A percentile compares a stretch with the other conserved stretches of the same genome.
These are phyloP conservation scores for Hyaloscypha finlandica DNA, from an alignment of 495 filamentous ascomycete species.

Conservation along the genomic window DNA sequence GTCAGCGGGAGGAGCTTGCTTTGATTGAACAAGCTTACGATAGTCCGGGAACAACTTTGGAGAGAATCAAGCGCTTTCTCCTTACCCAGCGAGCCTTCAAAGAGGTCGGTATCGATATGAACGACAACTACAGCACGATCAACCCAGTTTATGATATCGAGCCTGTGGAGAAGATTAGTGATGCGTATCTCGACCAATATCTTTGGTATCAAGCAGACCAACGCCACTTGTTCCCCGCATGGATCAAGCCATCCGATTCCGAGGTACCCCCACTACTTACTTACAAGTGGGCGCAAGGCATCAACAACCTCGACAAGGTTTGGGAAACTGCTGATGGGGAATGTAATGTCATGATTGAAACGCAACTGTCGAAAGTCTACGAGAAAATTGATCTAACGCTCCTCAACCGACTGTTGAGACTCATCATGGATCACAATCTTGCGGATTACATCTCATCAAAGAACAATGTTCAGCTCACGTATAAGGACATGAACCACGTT, in stretches of 20 bases:
- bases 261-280: constrained; percentile 96
- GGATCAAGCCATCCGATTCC: constrained; percentile 99
- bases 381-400: constrained; percentile 99
- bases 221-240: constrained; percentile 94
- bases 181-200: constrained; percentile 98
- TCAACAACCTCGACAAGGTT: constrained; percentile 97
- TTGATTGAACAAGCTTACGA: constrained; percentile 99
- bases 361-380: constrained; percentile 96
- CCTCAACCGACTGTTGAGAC: constrained; percentile 84
- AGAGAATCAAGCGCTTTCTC: constrained; percentile 96
- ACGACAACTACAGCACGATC: constrained; percentile 98
- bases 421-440: constrained; percentile 99
- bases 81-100: constrained; percentile 98
- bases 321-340: constrained; percentile 96
- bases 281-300: constrained; percentile 99
- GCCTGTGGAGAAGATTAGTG: constrained; percentile 99
- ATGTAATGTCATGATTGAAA: constrained; percentile 99
- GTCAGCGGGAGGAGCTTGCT: constrained; percentile 94
- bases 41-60: constrained; percentile 92
- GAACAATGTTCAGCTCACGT: constrained; percentile 98
- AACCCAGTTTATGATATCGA: constrained; percentile 99
- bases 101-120: constrained; percentile 99
- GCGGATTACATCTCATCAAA: constrained; percentile 99
- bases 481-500: constrained; percentile 99
- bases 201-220: constrained; percentile 99